Conservation (phyloP, 306 rosid species). For the Potentilla sterilis region DNA sequence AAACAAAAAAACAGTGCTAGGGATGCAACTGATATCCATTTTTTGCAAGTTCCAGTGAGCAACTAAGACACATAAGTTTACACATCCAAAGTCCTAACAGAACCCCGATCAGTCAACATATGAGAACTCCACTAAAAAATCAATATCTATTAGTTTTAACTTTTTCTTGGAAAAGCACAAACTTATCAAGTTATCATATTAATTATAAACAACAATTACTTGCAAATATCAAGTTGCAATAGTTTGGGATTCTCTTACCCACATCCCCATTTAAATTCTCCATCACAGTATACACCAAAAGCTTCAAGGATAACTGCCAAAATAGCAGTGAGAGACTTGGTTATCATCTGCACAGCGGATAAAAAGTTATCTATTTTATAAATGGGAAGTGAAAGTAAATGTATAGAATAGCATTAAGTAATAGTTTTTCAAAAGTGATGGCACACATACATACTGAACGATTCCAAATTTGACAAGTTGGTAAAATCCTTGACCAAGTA, state of each 20-base stretch:
- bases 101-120: not conserved
- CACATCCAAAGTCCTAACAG: not conserved
- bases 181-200: not conserved
- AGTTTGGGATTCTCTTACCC: constrained; percentile 61
- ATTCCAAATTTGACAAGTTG: constrained; percentile 91
- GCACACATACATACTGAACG: constrained; percentile 92
- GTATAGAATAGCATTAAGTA: constrained; percentile 8
- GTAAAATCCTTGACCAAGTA: constrained; percentile 80
- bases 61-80: not conserved
- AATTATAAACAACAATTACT: not conserved
- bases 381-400: constrained; percentile 16
- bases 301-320: constrained; percentile 89
- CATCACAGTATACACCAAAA: constrained; percentile 85
- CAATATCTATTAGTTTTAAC: not conserved
- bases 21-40: not conserved
- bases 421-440: constrained; percentile 14
- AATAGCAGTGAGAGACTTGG: constrained; percentile 77
- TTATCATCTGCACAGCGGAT: constrained; percentile 71
- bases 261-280: constrained; percentile 83
- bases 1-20: too few relatives aligned
- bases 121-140: not conserved
- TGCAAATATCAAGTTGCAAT: constrained; percentile 2
- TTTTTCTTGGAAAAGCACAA: not conserved
- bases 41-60: not conserved
- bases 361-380: constrained; percentile 20